Base-by-base conservation (phyloP, 305 asterid genomes). In the Striga hermonthica region DNA sequence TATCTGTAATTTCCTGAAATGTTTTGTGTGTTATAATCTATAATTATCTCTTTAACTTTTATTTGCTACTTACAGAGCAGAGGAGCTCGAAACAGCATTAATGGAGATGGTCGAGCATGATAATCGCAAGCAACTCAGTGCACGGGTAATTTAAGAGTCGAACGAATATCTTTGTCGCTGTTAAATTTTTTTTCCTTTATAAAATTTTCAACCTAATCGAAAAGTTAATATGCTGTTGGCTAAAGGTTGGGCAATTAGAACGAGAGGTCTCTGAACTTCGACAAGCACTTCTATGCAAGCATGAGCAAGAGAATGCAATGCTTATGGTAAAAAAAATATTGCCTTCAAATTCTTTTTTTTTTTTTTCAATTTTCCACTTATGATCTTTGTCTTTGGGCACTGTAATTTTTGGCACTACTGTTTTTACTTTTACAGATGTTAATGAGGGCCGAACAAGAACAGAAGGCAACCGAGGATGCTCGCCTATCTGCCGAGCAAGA, bases 101-200 rank as follows among this genome's bases (percentile, higher is more conserved):
- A 85, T 91, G 95, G 99, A 94, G 85, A 90, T 94, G 96, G 99
- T 91, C 67, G 86, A 88, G 82, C 96, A 88, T 83, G 98, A 94
- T 75, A 94, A 94, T 72, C 84, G 99, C 39, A 86, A 93, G 57
- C 83, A 90, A 77, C 79, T 94, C 86, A 85, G 97, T 78, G 97
- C 99, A 48, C 81, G 70, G 90, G 99, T 94, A 77, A 41, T 44
- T 71, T 34, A 54, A 56, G 67, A 60, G 65, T 66, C 66, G 45
- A 14, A 60, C 64, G 61, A 66, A 5, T 45, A 22, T 22, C 31
- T 22, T 39, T 16, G 14, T 49, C 2, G 16, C 14, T 68, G 1
- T 44, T 64, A 40, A 45, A 22, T 6, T 47, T 47, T 28, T 3
- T 6, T 9, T 45, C 54, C 50, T 66, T n/a, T 36, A 0, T 0